Conservation (phyloP, 2,329 filamentous ascomycete species). For the Cladosporium sphaerospermum region DNA sequence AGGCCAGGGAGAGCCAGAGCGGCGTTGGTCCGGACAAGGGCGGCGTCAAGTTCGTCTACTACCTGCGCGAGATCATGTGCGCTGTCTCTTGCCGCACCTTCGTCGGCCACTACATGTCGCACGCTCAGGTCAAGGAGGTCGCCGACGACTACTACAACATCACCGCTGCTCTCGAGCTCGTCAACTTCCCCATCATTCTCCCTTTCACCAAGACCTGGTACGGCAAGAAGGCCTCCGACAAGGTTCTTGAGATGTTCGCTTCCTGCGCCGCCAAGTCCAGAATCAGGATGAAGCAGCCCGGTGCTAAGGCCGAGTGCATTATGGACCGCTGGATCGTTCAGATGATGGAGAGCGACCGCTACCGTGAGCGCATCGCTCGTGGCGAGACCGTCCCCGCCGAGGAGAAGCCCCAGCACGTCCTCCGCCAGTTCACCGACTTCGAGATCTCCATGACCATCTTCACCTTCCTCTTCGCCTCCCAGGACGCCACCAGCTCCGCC, state of each 20-base stretch:
- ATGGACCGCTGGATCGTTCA: constrained; percentile 90
- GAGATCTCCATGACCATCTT: constrained; percentile 93
- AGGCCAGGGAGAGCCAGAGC: constrained; percentile 33
- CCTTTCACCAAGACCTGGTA: constrained; percentile 96
- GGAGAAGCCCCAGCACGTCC: constrained; percentile 74
- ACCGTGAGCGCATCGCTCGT: constrained; percentile 69
- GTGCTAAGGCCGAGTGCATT: constrained; percentile 82
- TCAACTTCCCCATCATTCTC: constrained; percentile 96
- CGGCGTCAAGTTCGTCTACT: constrained; percentile 80
- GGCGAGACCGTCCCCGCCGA: constrained; percentile 61
- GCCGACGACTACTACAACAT: constrained; percentile 96
- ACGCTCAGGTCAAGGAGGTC: constrained; percentile 86
- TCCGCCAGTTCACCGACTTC: constrained; percentile 82
- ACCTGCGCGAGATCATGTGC: constrained; percentile 91
- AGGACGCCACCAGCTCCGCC: constrained; percentile 92
- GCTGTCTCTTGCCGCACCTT: constrained; percentile 96
- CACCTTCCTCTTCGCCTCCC: constrained; percentile 94
- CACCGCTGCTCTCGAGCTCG: constrained; percentile 88
- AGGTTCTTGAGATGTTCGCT: constrained; percentile 82
- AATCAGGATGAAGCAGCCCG: constrained; percentile 68
- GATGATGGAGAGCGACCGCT: constrained; percentile 79
- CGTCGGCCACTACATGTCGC: constrained; percentile 88
- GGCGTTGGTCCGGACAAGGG: constrained; percentile 43
- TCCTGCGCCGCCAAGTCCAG: constrained; percentile 92
- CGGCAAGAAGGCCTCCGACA: constrained; percentile 89